phyloP scores from a whole-genome alignment of 2,329 filamentous ascomycete genomes.

The Capronia epimyces region DNA sequence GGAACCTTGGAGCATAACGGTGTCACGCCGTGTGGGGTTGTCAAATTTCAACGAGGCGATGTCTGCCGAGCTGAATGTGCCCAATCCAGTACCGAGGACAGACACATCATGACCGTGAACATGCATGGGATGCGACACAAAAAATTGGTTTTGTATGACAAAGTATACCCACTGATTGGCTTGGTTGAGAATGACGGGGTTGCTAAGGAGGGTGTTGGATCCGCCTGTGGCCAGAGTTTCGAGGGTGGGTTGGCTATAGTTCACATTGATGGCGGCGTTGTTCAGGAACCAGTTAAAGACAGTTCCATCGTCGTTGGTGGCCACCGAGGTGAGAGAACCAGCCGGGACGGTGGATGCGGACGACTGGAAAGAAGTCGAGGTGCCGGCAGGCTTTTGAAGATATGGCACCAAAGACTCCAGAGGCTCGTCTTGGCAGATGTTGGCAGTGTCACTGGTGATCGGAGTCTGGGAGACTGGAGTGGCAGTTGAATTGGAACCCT shows the following conservation, averaged over 20 bases:
- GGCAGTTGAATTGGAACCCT: constrained; percentile 25
- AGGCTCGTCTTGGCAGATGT: constrained; percentile 30
- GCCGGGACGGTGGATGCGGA: constrained; percentile 25
- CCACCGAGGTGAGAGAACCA: constrained; percentile 25
- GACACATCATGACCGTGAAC: constrained; percentile 66
- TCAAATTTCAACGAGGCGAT: constrained; percentile 55
- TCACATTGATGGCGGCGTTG: constrained; percentile 32
- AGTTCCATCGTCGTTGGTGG: constrained; percentile 25
- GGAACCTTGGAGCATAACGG: constrained; percentile 33
- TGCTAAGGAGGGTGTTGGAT: constrained; percentile 18
- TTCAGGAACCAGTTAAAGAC: constrained; percentile 37
- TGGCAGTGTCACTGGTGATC: constrained; percentile 22
- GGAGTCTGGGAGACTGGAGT: constrained; percentile 13
- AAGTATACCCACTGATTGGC: constrained; percentile 27
- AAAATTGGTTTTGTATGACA: constrained; percentile 29
- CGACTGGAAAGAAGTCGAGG: constrained; percentile 28
- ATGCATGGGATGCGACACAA: constrained; percentile 57
- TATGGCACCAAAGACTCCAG: constrained; percentile 29
- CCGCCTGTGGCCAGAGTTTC: constrained; percentile 14
- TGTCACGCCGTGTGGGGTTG: constrained; percentile 63
- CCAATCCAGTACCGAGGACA: constrained; percentile 52
- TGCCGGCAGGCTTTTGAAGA: constrained; percentile 25
- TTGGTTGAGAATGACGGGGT: constrained; percentile 20
- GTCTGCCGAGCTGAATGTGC: constrained; percentile 42
- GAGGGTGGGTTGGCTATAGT: constrained; percentile 33